These are phyloP conservation scores for Colletotrichum sp. DNA, from an alignment of 2,329 filamentous ascomycete genomes.

Conservation along the genomic window DNA sequence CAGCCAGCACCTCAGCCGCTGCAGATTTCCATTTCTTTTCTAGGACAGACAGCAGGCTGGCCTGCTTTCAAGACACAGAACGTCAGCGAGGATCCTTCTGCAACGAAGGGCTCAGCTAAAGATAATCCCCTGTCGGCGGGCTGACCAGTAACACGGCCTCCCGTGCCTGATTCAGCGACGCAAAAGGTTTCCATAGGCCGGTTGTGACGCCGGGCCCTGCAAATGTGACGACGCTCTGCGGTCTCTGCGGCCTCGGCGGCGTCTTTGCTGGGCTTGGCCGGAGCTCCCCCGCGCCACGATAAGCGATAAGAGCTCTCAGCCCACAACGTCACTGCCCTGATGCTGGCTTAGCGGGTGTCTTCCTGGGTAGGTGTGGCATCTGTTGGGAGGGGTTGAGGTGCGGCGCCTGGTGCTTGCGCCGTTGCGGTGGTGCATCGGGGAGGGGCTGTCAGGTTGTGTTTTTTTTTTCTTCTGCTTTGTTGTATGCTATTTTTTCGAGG, in stretches of 20 bases:
- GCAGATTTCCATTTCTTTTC: not conserved
- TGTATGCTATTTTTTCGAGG: not conserved
- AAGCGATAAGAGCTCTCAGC: constrained; percentile 22
- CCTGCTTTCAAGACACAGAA: not conserved
- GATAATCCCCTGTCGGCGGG: not conserved
- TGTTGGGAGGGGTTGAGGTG: constrained; percentile 8
- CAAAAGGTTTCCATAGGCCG: not conserved
- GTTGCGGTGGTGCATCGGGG: not conserved
- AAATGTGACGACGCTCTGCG: constrained; percentile 2
- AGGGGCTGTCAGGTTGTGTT: not conserved
- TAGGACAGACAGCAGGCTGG: not conserved
- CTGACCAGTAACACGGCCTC: constrained; percentile 3
- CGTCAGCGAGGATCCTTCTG: constrained; percentile 3
- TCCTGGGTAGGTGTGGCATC: not conserved
- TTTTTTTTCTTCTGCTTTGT: not conserved
- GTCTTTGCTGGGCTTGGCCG: constrained; percentile 1
- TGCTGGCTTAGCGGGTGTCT: not conserved
- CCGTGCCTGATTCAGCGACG: constrained; percentile 8
- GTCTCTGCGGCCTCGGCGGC: not conserved
- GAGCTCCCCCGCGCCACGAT: constrained; percentile 22
- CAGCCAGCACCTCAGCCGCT: not conserved
- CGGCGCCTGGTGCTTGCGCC: not conserved
- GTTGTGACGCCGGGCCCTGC: not conserved
- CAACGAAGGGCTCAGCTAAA: not conserved
- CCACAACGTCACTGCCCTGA: constrained; percentile 7